These are phyloP conservation scores for Galeopsis tetrahit DNA, from an alignment of 257 asterid genomes.

Conservation along the genomic window DNA sequence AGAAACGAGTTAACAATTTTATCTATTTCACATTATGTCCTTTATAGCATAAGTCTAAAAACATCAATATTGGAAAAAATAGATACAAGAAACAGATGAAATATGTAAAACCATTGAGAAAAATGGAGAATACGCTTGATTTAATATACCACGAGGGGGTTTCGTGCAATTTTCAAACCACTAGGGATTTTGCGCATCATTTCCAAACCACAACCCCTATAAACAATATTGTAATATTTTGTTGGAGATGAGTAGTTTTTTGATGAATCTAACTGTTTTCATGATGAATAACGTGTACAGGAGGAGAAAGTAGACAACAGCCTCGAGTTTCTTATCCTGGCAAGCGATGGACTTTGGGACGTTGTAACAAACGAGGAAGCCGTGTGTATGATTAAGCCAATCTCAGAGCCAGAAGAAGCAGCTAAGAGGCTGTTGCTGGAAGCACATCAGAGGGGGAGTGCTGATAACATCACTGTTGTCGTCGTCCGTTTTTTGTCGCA, in stretches of 20 bases:
- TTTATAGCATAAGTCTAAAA: no score
- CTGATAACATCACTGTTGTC: constrained; percentile 72
- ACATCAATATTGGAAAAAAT: no score
- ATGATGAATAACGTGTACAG: constrained; percentile 40
- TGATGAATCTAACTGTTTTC: constrained; percentile 9
- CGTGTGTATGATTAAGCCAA: constrained; percentile 71
- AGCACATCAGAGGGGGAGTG: constrained; percentile 82
- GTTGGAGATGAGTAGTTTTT: neutral
- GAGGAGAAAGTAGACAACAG: constrained; percentile 74
- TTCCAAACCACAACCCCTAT: no score
- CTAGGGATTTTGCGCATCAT: no score
- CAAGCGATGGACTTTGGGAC: constrained; percentile 94
- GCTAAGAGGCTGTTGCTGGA: constrained; percentile 76
- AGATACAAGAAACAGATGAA: no score
- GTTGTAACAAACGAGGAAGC: constrained; percentile 93
- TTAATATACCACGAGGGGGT: no score
- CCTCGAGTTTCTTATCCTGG: constrained; percentile 83
- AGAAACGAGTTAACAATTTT: no score
- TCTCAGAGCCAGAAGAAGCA: constrained; percentile 74
- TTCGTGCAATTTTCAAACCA: no score
- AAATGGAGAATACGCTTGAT: no score
- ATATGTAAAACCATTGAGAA: no score
- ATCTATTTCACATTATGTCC: no score
- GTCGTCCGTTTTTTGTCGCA: constrained; percentile 62
- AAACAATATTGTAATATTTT: no score